These are phyloP conservation scores for Chrysoporthe austroafricana DNA, from an alignment of 2,329 filamentous ascomycete genomes.

Conservation along the genomic window DNA sequence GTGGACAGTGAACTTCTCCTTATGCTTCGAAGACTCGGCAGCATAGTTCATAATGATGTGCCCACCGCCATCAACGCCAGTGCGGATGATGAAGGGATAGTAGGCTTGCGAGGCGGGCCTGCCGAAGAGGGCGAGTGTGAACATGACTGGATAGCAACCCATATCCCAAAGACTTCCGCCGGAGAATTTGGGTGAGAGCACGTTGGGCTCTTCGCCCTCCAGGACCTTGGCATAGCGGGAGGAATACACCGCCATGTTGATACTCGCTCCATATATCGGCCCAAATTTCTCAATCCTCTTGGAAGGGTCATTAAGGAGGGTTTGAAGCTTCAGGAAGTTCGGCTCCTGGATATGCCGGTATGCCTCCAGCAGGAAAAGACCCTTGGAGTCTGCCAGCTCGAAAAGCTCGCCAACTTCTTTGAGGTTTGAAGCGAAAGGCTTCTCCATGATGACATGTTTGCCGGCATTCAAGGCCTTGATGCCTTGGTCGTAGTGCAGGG, in stretches of 20 bases:
- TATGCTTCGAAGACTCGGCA: conserved; percentile 22
- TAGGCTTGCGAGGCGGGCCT: conserved; percentile 25
- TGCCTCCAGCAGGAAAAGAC: conserved; percentile 29
- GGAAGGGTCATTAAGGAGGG: conserved; percentile 20
- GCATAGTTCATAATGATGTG: conserved; percentile 24
- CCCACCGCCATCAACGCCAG: conserved; percentile 25
- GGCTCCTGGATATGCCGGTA: conserved; percentile 28
- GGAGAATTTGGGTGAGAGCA: conserved; percentile 26
- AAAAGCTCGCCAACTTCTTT: conserved; percentile 52
- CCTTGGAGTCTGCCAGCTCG: conserved; percentile 38
- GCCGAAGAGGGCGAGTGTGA: conserved; percentile 25
- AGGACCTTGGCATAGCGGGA: conserved; percentile 26
- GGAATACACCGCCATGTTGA: conserved; percentile 25
- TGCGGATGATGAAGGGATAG: conserved; percentile 26
- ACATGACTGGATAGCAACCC: conserved; percentile 27
- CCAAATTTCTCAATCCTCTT: conserved; percentile 25
- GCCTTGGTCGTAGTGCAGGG: conserved; percentile 47
- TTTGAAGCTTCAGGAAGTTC: conserved; percentile 25
- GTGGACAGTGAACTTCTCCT: conserved; percentile 27
- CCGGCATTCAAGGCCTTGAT: conserved; percentile 54
- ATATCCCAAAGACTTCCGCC: conserved; percentile 27
- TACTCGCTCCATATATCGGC: conserved; percentile 22
- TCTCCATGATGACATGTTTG: conserved; percentile 60
- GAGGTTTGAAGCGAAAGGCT: conserved; percentile 56
- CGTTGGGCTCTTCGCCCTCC: conserved; percentile 27